Base-by-base conservation (phyloP, 2,329 filamentous ascomycete genomes). In the Paraconiothyrium brasiliense region DNA sequence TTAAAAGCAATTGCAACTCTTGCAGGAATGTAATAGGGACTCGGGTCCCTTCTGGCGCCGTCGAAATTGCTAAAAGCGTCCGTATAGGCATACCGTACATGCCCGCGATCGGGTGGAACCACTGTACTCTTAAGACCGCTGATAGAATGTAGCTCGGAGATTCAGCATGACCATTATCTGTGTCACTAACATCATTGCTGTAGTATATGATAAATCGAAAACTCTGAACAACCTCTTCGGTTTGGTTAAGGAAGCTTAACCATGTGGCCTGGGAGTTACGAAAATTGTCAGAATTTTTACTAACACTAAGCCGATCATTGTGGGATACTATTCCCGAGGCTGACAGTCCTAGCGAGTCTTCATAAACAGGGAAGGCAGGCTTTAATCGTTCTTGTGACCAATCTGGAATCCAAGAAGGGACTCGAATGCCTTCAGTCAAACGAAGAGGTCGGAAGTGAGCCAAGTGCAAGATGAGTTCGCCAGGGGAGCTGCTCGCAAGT, bases 381-480 rank as follows among this genome's bases (percentile, higher is more conserved):
- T 6, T 20, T 2, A 4, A 16, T 22, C 32, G 14, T 22, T 51
- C 34, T n/a, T n/a, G 30, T 37, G 54, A 49, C 54, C 54, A 57
- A 41, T 48, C 41, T 20, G 51, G 54, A 9, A 41, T 49, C 46
- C 43, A 57, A n/a, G 46, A 57, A 32, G 54, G 24, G 11, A n/a
- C 14, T 22, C 13, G 10, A 8, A 34, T 30, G 14, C 37, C 13
- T 30, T 34, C 14, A 14, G 35, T 27, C 14, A 16, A 1, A 14
- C 30, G 7, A 8, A 54, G 10, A 13, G 37, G 16, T 9, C 22
- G n/a, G 22, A 54, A 54, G 22, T n/a, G 22, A 5, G n/a, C 11
- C 14, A 54, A 32, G 11, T 54, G 51, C 4, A n/a, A 3, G 4
- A 54, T 44, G 22, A 54, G 51, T 14, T 43, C 20, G 16, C 4